Conservation (phyloP, 1,284 basidiomycete species). For the Phenoliferia sp. region DNA sequence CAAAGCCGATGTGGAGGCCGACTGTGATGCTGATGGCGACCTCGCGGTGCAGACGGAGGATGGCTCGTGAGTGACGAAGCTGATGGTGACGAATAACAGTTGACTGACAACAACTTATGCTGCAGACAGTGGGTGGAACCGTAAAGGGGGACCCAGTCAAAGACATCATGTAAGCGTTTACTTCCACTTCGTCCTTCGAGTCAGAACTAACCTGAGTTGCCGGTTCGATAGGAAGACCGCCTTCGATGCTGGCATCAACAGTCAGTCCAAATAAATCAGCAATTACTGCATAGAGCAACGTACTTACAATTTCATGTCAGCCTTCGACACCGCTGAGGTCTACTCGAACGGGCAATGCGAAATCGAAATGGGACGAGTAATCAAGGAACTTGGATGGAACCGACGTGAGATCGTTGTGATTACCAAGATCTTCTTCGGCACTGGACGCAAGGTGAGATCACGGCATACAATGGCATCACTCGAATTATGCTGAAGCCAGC, state of each 20-base stretch:
- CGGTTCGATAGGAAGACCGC: too few species aligned
- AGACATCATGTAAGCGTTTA: too few species aligned
- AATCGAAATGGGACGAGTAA: conserved; percentile 51
- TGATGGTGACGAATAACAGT: conserved; percentile 1
- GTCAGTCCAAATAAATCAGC: background rate
- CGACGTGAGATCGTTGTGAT: conserved; percentile 41
- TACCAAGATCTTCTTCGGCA: conserved; percentile 48
- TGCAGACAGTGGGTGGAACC: conserved; percentile 6
- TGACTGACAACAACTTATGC: background rate
- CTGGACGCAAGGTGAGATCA: conserved; percentile 4
- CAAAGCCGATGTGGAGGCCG: background rate
- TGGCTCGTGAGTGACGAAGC: conserved; percentile 10
- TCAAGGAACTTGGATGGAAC: conserved; percentile 43
- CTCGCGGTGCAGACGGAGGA: conserved; percentile 9
- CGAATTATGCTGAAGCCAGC: too few species aligned
- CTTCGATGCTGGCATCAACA: conserved; percentile 46
- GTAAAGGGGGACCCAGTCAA: conserved; percentile 23
- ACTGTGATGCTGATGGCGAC: background rate
- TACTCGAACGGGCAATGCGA: conserved; percentile 49
- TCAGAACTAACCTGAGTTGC: too few species aligned
- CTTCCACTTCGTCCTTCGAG: too few species aligned
- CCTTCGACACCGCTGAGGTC: conserved; percentile 24
- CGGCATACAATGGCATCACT: too few species aligned
- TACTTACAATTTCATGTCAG: background rate
- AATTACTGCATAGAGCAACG: background rate